A percentile compares a stretch with the other conserved stretches of the same genome.
phyloP scores from a whole-genome alignment of 495 filamentous ascomycete species.

The Xylaria cubensis region DNA sequence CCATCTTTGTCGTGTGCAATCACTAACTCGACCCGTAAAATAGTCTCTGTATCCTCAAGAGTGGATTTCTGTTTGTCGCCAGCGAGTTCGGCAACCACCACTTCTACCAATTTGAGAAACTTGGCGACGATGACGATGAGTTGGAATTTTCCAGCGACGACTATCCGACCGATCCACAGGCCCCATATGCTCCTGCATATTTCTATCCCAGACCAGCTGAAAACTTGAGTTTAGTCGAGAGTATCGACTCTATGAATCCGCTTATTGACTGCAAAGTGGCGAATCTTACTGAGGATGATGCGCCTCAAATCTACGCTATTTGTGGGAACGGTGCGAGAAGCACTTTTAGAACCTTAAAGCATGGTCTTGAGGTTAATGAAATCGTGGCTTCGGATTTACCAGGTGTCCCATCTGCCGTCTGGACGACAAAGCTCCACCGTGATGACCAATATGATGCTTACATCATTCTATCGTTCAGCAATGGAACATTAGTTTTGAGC shows the following conservation, averaged over 20 bases:
- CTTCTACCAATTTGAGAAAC: slow-evolving; percentile 96
- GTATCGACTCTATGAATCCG: slow-evolving; percentile 88
- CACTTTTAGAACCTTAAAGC: slow-evolving; percentile 87
- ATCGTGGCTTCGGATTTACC: slow-evolving; percentile 92
- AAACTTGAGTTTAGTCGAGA: slow-evolving; percentile 85
- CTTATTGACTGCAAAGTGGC: slow-evolving; percentile 87
- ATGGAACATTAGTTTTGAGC: slow-evolving; percentile 80
- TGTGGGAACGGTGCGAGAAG: slow-evolving; percentile 88
- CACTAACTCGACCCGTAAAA: neutral
- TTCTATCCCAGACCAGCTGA: slow-evolving; percentile 82
- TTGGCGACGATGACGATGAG: slow-evolving; percentile 96
- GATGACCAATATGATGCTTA: slow-evolving; percentile 85
- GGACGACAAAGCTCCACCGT: slow-evolving; percentile 90
- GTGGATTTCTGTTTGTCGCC: slow-evolving; percentile 92
- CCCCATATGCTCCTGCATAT: slow-evolving; percentile 74
- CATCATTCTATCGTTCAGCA: slow-evolving; percentile 71
- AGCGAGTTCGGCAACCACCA: slow-evolving; percentile 92
- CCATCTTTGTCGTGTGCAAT: neutral
- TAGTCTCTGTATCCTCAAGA: slow-evolving; percentile 89
- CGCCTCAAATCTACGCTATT: slow-evolving; percentile 93
- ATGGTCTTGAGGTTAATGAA: slow-evolving; percentile 91
- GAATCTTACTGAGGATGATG: slow-evolving; percentile 89
- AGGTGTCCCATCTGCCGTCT: slow-evolving; percentile 84
- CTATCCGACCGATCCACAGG: slow-evolving; percentile 74
- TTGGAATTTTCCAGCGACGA: slow-evolving; percentile 82